Evolutionary conservation across 2,329 filamentous ascomycete species (phyloP), one percentile per base, ranked within the genome.

Genomic region (Zalaria sp.): DNA sequence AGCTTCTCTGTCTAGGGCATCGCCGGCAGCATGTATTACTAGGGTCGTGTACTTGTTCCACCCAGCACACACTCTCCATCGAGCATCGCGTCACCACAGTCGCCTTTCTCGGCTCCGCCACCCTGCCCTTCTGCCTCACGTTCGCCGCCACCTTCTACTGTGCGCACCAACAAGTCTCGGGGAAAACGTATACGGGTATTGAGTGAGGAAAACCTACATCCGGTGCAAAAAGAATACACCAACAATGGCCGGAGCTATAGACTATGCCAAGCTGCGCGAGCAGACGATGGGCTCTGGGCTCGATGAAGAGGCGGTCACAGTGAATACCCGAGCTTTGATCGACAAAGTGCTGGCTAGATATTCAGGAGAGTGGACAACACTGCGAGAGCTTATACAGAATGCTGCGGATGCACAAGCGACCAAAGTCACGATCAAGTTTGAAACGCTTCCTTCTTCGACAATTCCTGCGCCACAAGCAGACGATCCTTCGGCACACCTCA

Each of bases 291-390:
- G 75, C 43, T 81, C 85, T 43, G 84, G 84, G 50, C 83, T 87
- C 46, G 86, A 93, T 53, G 91, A 96, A 61, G 91, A 96, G 63
- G 91, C 91, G 35, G 91, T 98, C 43, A 98, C 91, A 1, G 91
- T 98, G 56, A 94, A 98, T 58, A 98, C 91, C 38, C 75, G 93
- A 56, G 91, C 91, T 35, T 65, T 98, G 53, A 98, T 98, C 57
- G 93, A 96, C 66, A 98, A 98, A 63, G 89, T 98, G 7, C 74
- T 98, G 39, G 91, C 91, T 6, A 75, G 91, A 56, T 98, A 98
- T 59, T 94, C 88, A 2, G 89, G 91, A 53, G 93, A 98, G 68
- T 95, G 89, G 81, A 79, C 75, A 8, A 78, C 77, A 8, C 66
- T 98, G 11, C 78, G 91, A 68, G 91, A 98, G 60, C 78, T 98